These are phyloP conservation scores for Xylaria arbuscula DNA, from an alignment of 2,329 filamentous ascomycete genomes.

Conservation along the genomic window DNA sequence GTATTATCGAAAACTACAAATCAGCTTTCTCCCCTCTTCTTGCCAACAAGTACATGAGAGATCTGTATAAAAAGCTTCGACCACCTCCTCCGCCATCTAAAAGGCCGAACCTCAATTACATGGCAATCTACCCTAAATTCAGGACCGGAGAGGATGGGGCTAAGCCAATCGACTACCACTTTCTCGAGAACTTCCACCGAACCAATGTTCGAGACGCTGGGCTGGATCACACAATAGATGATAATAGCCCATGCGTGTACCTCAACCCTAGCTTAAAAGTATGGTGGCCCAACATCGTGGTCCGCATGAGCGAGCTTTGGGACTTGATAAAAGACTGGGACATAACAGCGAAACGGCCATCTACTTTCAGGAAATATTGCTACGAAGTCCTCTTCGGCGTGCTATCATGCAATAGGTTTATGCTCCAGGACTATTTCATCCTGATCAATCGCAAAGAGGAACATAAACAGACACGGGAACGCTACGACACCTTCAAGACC, in stretches of 20 bases:
- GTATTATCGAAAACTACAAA: slow-evolving; percentile 17
- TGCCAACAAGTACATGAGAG: neutral
- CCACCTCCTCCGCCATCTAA: no score
- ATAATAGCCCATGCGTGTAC: neutral
- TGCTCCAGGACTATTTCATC: slow-evolving; percentile 20
- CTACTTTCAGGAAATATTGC: neutral
- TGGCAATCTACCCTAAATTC: neutral
- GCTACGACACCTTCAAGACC: neutral
- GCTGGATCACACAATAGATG: neutral
- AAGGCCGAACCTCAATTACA: no score
- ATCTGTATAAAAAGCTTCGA: neutral
- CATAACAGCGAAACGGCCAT: neutral
- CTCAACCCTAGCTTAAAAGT: neutral
- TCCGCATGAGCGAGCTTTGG: slow-evolving; percentile 11
- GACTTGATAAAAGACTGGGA: neutral
- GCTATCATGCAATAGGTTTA: neutral
- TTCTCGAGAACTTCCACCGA: slow-evolving; percentile 24
- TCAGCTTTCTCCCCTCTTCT: slow-evolving; percentile 12
- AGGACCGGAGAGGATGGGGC: neutral
- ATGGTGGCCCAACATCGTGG: slow-evolving; percentile 20
- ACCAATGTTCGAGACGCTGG: neutral
- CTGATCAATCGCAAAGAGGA: slow-evolving; percentile 1
- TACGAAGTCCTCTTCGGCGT: neutral
- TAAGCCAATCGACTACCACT: slow-evolving; percentile 20
- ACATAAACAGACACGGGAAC: neutral